Base-by-base conservation (phyloP, 305 asterid genomes). In the Ilex paraguariensis region DNA sequence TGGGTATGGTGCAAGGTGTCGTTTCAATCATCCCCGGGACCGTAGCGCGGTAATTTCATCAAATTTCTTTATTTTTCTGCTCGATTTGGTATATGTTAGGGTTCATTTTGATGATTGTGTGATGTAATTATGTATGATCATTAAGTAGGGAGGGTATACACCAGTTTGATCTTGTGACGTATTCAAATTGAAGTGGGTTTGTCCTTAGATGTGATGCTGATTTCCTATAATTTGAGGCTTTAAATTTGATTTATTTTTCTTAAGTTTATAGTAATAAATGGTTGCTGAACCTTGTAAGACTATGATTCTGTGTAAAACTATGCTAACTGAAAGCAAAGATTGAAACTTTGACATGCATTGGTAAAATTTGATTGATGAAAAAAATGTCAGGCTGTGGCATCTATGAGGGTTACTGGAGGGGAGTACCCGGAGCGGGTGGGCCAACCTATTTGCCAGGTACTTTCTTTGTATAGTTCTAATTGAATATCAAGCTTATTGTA, bases 1-100 rank as follows among this genome's bases (percentile, higher is more conserved):
- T 71, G 96, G 96, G 14, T 94, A 79, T 69, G 97, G 96, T 65
- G 70, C 85, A 69, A 84, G 96, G 55, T 94, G 99, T 80, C 95
- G 97, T 69, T 90, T 86, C 80, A 94, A 90, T 82, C 99, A 94
- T 73, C 99, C 99, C 28, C 95, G 81, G 51, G 89, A 94, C 64
- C 91, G 96, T 60, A 66, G 64, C 64, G 51, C 71, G 84, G 99
- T 90, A 75, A 76, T 17, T n/a, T 4, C 9, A 36, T 36, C 42
- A 36, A 14, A 14, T 14, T 52, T 17, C 9, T 2, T 15, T 5
- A n/a, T 52, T 52, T 30, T 50, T 32, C 36, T 21, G 31, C 39
- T 16, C 6, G 21, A n/a, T 28, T 62, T 51, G 4, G 8, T 62
- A 31, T 49, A 31, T 46, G 57, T 46, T 57, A 15, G 32, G 64